These are phyloP conservation scores for Phytophthora syringae DNA, from an alignment of 352 stramenopile species.

Conservation along the genomic window DNA sequence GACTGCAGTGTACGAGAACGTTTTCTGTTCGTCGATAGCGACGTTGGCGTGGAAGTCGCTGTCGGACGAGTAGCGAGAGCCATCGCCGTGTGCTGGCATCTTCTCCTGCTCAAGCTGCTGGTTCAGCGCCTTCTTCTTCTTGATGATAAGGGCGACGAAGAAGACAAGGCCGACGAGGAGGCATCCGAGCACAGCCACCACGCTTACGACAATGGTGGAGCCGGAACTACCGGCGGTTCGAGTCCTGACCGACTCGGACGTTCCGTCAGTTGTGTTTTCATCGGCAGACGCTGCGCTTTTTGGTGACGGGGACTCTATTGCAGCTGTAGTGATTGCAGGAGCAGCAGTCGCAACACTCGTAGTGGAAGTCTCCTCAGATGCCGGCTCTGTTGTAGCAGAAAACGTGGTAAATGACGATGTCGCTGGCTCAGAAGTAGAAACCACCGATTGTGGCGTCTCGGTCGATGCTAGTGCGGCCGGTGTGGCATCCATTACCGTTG, in stretches of 20 bases:
- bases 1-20: slow-evolving; percentile 8
- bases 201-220: slow-evolving; percentile 16
- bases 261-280: slow-evolving; percentile 1
- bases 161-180: slow-evolving; percentile 20
- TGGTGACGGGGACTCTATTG: background rate
- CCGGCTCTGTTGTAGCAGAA: background rate
- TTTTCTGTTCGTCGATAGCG: slow-evolving; percentile 20
- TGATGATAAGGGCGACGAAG: slow-evolving; percentile 23
- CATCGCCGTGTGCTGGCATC: background rate
- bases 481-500: too few species aligned
- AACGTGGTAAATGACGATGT: background rate
- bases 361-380: background rate
- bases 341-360: background rate
- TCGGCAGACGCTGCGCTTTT: background rate
- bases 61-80: slow-evolving; percentile 14
- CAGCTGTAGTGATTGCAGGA: background rate
- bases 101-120: slow-evolving; percentile 27
- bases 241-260: slow-evolving; percentile 4
- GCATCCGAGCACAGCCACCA: slow-evolving; percentile 20
- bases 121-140: slow-evolving; percentile 29
- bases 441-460: too few species aligned
- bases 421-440: background rate
- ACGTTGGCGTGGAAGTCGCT: slow-evolving; percentile 24
- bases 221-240: background rate
- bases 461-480: too few species aligned